Percentiles rank a stretch among this genome's conserved stretches.
These are phyloP conservation scores for Sugiyamaella grinbergsii DNA, from an alignment of 1,139 yeast genomes.

Conservation along the genomic window DNA sequence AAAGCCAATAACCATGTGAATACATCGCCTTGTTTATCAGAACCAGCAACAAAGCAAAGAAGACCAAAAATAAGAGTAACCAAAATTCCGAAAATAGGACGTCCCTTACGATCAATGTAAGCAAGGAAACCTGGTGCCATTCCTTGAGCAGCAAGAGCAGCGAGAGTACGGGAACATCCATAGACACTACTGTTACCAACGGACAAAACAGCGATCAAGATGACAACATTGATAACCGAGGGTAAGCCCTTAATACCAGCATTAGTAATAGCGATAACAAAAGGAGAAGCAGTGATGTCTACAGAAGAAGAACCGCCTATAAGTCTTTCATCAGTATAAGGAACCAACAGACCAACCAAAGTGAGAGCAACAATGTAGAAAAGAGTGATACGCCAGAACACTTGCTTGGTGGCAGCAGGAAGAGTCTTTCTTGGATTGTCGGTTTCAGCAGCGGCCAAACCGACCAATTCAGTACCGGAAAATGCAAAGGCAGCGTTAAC, in stretches of 20 bases:
- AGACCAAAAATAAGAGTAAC: constrained; percentile 63
- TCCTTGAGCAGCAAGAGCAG: constrained; percentile 79
- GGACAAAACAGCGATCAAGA: constrained; percentile 65
- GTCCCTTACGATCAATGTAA: constrained; percentile 72
- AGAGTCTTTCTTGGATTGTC: constrained; percentile 68
- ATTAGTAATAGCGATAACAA: constrained; percentile 63
- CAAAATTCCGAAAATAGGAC: constrained; percentile 69
- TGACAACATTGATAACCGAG: constrained; percentile 71
- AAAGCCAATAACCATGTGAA: constrained; percentile 82
- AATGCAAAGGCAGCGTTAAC: constrained; percentile 86
- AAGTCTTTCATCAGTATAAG: constrained; percentile 55
- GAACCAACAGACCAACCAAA: constrained; percentile 64
- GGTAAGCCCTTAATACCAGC: constrained; percentile 65
- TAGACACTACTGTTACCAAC: constrained; percentile 76
- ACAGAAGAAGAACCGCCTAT: constrained; percentile 46
- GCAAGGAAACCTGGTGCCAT: constrained; percentile 74
- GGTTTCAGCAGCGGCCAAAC: constrained; percentile 85
- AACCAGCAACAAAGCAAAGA: constrained; percentile 67
- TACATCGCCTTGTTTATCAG: constrained; percentile 64
- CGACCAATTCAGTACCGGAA: constrained; percentile 81
- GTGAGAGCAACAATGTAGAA: constrained; percentile 64
- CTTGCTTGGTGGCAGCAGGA: constrained; percentile 71
- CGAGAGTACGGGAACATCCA: constrained; percentile 79
- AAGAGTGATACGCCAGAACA: constrained; percentile 67
- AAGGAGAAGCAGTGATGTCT: constrained; percentile 67